Evolutionary conservation across 768 basidiomycete species (phyloP), one percentile per base, ranked within the genome.

Genomic region (Candolleomyces aberdarensis): DNA sequence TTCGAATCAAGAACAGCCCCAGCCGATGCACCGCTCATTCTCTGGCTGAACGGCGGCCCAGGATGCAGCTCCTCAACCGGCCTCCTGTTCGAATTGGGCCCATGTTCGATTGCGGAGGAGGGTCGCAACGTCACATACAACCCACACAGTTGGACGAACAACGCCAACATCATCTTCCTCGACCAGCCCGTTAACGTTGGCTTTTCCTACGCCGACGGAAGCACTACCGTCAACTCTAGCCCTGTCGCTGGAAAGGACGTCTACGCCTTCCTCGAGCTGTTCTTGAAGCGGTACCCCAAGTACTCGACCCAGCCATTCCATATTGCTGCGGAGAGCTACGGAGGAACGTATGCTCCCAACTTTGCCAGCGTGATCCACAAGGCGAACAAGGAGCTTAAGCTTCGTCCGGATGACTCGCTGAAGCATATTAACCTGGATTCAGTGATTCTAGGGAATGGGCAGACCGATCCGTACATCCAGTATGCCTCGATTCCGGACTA

Each of bases 241-340:
- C 93, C 93, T 4, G 86, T 87, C 20, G 94, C 94, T 3, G 96
- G 92, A 19, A 83, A 91, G 73, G 96, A 98, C 62, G 94, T 99
- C 13, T 89, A 91, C 70, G 87, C 88, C 4, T 93, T 93, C 80
- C 77, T 92, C 50, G 81, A 92, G 66, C 81, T 94, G 47, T 94
- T 94, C 84, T 75, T 92, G 60, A 75, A 76, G n/a, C 81, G 87
- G 46, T 95, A 85, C 80, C 83, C 87, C 5, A 71, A 94, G 71
- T 95, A 92, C 70, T 78, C 87, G 10, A 75, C 75, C 22, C 74
- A 78, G 8, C 84, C 89, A 0, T 91, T 94, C 81, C 91, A 93
- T 69, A 74, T 93, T 63, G 89, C 89, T 19, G 89, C 88, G 0
- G 91, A 92, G 72, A 90, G 88, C 66, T 93, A 92, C 61, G 82